A percentile compares a stretch with the other conserved stretches of the same genome.
These are phyloP conservation scores for Penicillium sumatraense DNA, from an alignment of 2,329 filamentous ascomycete species.

Conservation along the genomic window DNA sequence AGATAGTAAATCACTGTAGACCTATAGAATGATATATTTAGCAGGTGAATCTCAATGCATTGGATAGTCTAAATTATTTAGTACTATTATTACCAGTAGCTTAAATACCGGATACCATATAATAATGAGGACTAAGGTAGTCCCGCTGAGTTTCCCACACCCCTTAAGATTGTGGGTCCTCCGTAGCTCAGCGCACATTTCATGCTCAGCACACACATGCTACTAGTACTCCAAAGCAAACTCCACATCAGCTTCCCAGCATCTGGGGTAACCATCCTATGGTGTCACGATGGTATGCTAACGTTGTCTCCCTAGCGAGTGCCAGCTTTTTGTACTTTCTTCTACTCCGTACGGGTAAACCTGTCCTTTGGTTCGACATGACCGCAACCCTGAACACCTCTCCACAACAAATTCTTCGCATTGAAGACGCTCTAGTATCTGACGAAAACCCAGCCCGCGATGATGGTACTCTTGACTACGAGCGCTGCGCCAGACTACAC, in stretches of 20 bases:
- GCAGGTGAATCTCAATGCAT: too few relatives aligned
- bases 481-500: conserved; percentile 25
- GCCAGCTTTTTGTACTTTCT: background rate
- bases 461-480: conserved; percentile 16
- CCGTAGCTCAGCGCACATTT: too few relatives aligned
- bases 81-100: too few relatives aligned
- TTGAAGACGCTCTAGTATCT: conserved; percentile 18
- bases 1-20: too few relatives aligned
- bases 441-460: conserved; percentile 9
- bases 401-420: conserved; percentile 14
- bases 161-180: too few relatives aligned
- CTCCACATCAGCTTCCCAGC: background rate
- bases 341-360: background rate
- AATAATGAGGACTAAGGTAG: too few relatives aligned
- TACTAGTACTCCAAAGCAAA: background rate
- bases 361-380: background rate
- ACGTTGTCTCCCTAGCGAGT: background rate
- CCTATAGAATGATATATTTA: too few relatives aligned
- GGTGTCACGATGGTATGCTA: background rate
- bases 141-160: too few relatives aligned
- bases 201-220: too few relatives aligned
- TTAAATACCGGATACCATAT: too few relatives aligned
- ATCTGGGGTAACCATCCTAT: background rate
- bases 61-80: too few relatives aligned
- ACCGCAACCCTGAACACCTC: conserved; percentile 4